Conservation (phyloP, 495 filamentous ascomycete species). For the Aspergillus nidulans region DNA sequence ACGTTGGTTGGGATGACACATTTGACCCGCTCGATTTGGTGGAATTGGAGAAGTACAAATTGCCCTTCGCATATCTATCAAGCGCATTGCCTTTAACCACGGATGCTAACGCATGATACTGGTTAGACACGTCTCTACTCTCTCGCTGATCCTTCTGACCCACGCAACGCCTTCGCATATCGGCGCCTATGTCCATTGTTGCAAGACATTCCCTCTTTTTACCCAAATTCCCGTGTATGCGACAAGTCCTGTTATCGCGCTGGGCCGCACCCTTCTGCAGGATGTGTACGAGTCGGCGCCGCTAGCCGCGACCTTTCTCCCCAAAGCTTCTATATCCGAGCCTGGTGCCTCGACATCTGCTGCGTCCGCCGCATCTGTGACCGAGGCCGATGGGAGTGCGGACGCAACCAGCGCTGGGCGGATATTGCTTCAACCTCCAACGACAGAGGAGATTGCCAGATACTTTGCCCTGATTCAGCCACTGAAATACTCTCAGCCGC, state of each 20-base stretch:
- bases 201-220: slow-evolving; percentile 91
- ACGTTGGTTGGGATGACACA: slow-evolving; percentile 91
- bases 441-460: slow-evolving; percentile 77
- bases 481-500: slow-evolving; percentile 94
- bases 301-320: slow-evolving; percentile 74
- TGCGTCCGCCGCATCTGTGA: slow-evolving; percentile 27
- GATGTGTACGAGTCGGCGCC: slow-evolving; percentile 91
- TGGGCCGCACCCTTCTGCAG: slow-evolving; percentile 85
- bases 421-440: slow-evolving; percentile 77
- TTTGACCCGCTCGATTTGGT: slow-evolving; percentile 78
- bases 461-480: slow-evolving; percentile 93
- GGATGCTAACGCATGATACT: slow-evolving; percentile 11
- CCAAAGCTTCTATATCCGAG: slow-evolving; percentile 62
- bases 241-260: slow-evolving; percentile 85
- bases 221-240: slow-evolving; percentile 94
- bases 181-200: slow-evolving; percentile 93
- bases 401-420: slow-evolving; percentile 30
- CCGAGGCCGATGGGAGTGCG: slow-evolving; percentile 19
- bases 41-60: slow-evolving; percentile 78
- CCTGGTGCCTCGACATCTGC: slow-evolving; percentile 50
- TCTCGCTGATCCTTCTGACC: slow-evolving; percentile 91
- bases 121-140: slow-evolving; percentile 74
- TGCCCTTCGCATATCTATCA: background rate
- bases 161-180: slow-evolving; percentile 89
- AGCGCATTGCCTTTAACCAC: background rate